Percentiles rank a stretch among this genome's conserved stretches.
phyloP scores from a whole-genome alignment of 768 basidiomycete species.

The Xanthoconium stramineum region DNA sequence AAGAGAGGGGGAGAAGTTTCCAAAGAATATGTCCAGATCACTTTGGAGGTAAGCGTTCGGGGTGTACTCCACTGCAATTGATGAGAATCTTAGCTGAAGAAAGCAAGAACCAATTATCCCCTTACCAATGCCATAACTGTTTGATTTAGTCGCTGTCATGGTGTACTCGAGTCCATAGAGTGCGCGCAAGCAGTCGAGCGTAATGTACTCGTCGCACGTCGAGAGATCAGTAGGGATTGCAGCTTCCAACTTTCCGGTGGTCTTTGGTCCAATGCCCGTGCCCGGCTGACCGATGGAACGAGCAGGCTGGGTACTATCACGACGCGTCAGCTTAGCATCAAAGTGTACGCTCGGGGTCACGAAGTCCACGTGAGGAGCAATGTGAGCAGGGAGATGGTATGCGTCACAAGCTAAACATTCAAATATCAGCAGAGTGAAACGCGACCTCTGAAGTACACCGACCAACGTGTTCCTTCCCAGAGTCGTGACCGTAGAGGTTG shows the following conservation, averaged over 20 bases:
- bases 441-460: slow-evolving; percentile 7
- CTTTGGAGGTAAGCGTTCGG: slow-evolving; percentile 12
- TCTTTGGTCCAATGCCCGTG: slow-evolving; percentile 20
- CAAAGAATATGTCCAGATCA: background rate
- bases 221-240: slow-evolving; percentile 9
- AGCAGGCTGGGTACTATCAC: slow-evolving; percentile 10
- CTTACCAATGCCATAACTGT: background rate
- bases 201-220: slow-evolving; percentile 28
- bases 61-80: background rate
- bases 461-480: slow-evolving; percentile 29
- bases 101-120: background rate
- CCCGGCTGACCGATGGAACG: slow-evolving; percentile 13
- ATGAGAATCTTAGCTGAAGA: too few species aligned
- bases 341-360: slow-evolving; percentile 35
- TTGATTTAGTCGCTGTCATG: slow-evolving; percentile 8
- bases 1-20: too few species aligned
- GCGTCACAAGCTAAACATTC: slow-evolving; percentile 28
- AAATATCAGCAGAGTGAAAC: background rate
- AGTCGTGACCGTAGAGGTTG: slow-evolving; percentile 28
- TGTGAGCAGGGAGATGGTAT: slow-evolving; percentile 32
- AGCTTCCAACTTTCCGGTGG: slow-evolving; percentile 8
- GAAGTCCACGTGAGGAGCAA: slow-evolving; percentile 33
- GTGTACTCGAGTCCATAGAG: slow-evolving; percentile 23
- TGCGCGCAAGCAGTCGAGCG: slow-evolving; percentile 29
- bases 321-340: slow-evolving; percentile 21